Conservation (phyloP, 176 grass and related monocot species). For the Oryza glaberrima region DNA sequence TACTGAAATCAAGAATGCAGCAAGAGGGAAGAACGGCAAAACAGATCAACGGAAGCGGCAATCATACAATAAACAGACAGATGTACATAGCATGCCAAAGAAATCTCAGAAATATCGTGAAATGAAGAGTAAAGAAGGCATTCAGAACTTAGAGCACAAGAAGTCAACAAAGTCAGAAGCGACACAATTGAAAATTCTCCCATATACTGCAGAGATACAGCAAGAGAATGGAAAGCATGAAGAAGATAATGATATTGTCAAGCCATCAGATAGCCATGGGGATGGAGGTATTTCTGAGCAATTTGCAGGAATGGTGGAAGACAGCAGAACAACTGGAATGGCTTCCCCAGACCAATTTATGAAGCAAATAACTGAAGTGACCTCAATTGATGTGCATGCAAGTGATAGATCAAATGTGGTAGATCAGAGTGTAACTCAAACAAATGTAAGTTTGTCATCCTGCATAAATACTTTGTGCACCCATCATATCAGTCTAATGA, state of each 20-base stretch:
- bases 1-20: slow-evolving; percentile 25
- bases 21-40: slow-evolving; percentile 39
- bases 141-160: slow-evolving; percentile 30
- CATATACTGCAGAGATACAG: neutral
- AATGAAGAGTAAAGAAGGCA: slow-evolving; percentile 13
- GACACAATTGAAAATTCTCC: slow-evolving; percentile 8
- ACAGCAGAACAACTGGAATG: neutral
- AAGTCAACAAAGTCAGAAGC: slow-evolving; percentile 33
- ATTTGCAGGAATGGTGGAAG: neutral
- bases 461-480: neutral
- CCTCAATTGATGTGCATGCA: neutral
- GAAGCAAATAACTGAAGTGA: slow-evolving; percentile 24
- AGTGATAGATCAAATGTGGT: neutral
- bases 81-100: slow-evolving; percentile 30
- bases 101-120: slow-evolving; percentile 13
- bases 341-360: slow-evolving; percentile 16
- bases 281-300: neutral
- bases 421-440: slow-evolving; percentile 6
- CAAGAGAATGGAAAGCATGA: neutral
- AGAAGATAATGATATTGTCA: too few relatives aligned
- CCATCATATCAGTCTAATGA: neutral
- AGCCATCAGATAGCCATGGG: neutral
- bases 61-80: slow-evolving; percentile 35
- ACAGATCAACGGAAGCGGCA: slow-evolving; percentile 33
- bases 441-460: slow-evolving; percentile 47